These are phyloP conservation scores for Aristolochia contorta DNA, from an alignment of 164 flowering plant genomes.

Conservation along the genomic window DNA sequence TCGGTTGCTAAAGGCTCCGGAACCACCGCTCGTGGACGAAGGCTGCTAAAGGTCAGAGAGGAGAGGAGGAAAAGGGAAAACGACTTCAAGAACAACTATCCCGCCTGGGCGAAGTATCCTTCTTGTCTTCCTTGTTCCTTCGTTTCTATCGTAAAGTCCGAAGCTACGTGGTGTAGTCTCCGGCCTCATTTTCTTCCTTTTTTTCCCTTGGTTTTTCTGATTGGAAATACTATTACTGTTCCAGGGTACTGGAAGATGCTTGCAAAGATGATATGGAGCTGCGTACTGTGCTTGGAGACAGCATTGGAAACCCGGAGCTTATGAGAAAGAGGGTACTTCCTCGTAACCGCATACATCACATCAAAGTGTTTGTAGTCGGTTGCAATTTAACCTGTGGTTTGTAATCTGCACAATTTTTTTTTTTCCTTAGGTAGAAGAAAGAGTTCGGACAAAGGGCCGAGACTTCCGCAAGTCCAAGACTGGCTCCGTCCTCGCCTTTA, in stretches of 20 bases:
- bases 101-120: slow-evolving; percentile 71
- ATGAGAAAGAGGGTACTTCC: slow-evolving; percentile 57
- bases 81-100: slow-evolving; percentile 64
- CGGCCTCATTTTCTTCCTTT: too few relatives aligned
- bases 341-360: not conserved
- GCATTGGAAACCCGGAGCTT: slow-evolving; percentile 89
- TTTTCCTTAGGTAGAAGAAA: slow-evolving; percentile 46
- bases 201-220: too few relatives aligned
- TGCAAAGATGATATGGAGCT: slow-evolving; percentile 71
- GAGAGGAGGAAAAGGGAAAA: slow-evolving; percentile 75
- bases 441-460: slow-evolving; percentile 67
- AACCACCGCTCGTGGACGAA: slow-evolving; percentile 75
- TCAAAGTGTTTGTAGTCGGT: not conserved
- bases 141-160: not conserved
- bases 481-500: slow-evolving; percentile 80
- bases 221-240: too few relatives aligned
- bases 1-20: slow-evolving; percentile 49
- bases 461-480: slow-evolving; percentile 61
- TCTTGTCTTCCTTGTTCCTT: not conserved
- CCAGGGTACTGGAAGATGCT: slow-evolving; percentile 74
- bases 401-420: not conserved
- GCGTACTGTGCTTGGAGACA: slow-evolving; percentile 80
- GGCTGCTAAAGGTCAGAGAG: slow-evolving; percentile 63
- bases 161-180: not conserved
- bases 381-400: not conserved